Evolutionary conservation across 2,329 filamentous ascomycete species (phyloP), one percentile per base, ranked within the genome.

Genomic region (Colletotrichum truncatum): DNA sequence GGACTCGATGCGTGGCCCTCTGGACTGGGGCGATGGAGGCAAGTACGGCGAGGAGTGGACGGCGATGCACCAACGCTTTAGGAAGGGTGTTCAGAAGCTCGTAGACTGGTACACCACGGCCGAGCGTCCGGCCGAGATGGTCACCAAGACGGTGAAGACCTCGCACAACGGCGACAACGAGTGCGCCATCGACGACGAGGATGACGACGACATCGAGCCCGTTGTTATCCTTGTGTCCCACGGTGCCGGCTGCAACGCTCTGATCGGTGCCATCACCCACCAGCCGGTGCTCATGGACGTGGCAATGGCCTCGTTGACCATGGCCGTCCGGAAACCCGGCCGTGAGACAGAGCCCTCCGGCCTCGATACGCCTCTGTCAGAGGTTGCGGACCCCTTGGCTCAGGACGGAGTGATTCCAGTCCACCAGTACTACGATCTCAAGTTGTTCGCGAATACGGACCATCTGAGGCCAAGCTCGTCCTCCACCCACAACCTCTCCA

Each of bases 1-100:
- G 95, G 94, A 99, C 74, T 98, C 94, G 65, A 95, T 94, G 85
- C 87, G 92, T 12, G 81, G 86, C 3, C 89, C 92, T 0, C 85
- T 93, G 43, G 84, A 90, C 67, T 98, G 96, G 92, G 95, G 94
- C 6, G 90, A 93, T 72, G 95, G 95, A 9, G 96, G 95, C 38
- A 86, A 91, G 43, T 92, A 93, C 71, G 94, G 93, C 1, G 96
- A 99, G 77, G 96, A 98, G 78, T 99, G 96, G 96, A 92, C 93
- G 28, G 85, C 89, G 4, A 98, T 99, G 96, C 96, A 99, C 78
- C 91, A 90, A 74, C 88, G 96, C 21, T 97, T 98, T 73, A 87
- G 94, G 36, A 87, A 84, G 67, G 95, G 95, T 1, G 78, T 98
- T 38, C 89, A 92, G 69, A 88, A 88, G 45, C 86, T 98, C 81